Conservation (phyloP, 352 stramenopile species). For the Phytophthora meadii region DNA sequence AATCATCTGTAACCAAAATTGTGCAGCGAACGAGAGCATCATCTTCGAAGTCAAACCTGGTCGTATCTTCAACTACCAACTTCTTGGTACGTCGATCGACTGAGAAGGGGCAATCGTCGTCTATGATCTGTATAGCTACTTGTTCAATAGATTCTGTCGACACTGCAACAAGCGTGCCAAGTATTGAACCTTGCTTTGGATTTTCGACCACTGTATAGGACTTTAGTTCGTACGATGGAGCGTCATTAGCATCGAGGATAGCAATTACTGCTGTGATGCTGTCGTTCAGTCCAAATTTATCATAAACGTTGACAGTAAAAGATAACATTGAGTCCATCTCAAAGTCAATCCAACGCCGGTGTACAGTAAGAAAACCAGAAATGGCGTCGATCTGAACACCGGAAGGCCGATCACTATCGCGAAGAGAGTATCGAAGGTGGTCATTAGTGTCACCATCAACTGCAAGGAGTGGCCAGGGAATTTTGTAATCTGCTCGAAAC, state of each 20-base stretch:
- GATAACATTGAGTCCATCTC: slow-evolving; percentile 21
- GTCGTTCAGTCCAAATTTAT: slow-evolving; percentile 22
- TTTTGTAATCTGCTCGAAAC: slow-evolving; percentile 21
- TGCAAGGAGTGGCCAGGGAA: slow-evolving; percentile 12
- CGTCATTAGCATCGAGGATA: slow-evolving; percentile 28
- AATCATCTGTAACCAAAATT: slow-evolving; percentile 28
- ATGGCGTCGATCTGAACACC: slow-evolving; percentile 35
- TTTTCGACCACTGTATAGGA: slow-evolving; percentile 26
- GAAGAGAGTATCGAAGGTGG: slow-evolving; percentile 24
- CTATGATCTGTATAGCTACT: slow-evolving; percentile 7
- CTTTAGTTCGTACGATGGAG: slow-evolving; percentile 6
- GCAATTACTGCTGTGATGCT: slow-evolving; percentile 14
- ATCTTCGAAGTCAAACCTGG: slow-evolving; percentile 33
- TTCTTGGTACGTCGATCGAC: slow-evolving; percentile 14
- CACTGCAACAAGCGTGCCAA: slow-evolving; percentile 17
- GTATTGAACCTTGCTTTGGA: neutral
- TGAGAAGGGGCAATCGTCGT: slow-evolving; percentile 17
- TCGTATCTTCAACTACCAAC: slow-evolving; percentile 2
- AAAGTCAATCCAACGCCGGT: slow-evolving; percentile 42
- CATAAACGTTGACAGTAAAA: slow-evolving; percentile 35
- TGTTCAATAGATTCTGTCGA: slow-evolving; percentile 23
- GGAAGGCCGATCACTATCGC: slow-evolving; percentile 25
- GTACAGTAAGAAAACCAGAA: slow-evolving; percentile 30
- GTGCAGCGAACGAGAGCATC: slow-evolving; percentile 10
- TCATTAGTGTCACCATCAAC: slow-evolving; percentile 23